Conservation (phyloP, 2,329 filamentous ascomycete genomes). For the Aureobasidium sp. region DNA sequence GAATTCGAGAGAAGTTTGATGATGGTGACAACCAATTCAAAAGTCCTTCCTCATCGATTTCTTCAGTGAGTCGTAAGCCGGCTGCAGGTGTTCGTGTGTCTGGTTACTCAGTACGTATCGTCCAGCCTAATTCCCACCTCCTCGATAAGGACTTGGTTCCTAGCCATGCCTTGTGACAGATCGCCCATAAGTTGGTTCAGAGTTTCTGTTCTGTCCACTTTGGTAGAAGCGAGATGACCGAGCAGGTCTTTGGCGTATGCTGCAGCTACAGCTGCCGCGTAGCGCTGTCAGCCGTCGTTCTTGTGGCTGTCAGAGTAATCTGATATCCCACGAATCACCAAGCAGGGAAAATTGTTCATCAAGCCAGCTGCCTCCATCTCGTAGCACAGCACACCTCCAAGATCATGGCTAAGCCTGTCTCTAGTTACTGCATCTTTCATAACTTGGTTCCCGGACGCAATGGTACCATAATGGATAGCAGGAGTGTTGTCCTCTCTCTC, state of each 20-base stretch:
- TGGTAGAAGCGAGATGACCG: background rate
- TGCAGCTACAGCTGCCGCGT: slow-evolving; percentile 21
- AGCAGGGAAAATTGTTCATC: slow-evolving; percentile 22
- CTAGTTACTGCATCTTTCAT: slow-evolving; percentile 3
- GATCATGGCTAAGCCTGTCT: slow-evolving; percentile 18
- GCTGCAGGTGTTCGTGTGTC: background rate
- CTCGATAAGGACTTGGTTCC: background rate
- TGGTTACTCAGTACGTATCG: background rate
- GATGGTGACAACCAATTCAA: background rate
- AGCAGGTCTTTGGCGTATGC: slow-evolving; percentile 21
- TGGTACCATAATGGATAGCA: background rate
- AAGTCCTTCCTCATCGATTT: background rate
- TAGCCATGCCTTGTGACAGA: background rate
- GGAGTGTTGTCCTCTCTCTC: background rate
- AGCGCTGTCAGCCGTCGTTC: slow-evolving; percentile 21
- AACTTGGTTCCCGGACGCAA: slow-evolving; percentile 16
- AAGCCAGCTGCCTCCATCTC: slow-evolving; percentile 25
- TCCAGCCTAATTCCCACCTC: no score
- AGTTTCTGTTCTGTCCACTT: background rate
- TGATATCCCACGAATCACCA: slow-evolving; percentile 23
- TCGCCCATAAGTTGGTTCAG: background rate
- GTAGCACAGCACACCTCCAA: slow-evolving; percentile 19
- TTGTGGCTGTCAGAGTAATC: slow-evolving; percentile 25
- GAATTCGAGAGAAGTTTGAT: background rate
- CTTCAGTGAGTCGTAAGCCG: no score